phyloP scores from a whole-genome alignment of 164 flowering plant genomes.

The grape (Vitis vinifera) region ASM3070453v1 NC_081810.1:5958001-5958500 shows the following conservation, averaged over 20 bases:
- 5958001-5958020: constrained; percentile 1
- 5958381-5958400: constrained; percentile 25
- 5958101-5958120: neutral
- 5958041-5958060: constrained; percentile 7
- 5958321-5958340: neutral
- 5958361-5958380: constrained; percentile 10
- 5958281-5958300: constrained; percentile 1
- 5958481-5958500: constrained; percentile 37
- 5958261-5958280: neutral
- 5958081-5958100: constrained; percentile 8
- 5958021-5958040: constrained; percentile 1
- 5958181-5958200: constrained; percentile 6
- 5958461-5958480: constrained; percentile 8
- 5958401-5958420: constrained; percentile 27
- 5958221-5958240: constrained; percentile 5
- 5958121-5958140: constrained; percentile 3
- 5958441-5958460: constrained; percentile 14
- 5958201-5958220: constrained; percentile 4
- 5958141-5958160: neutral
- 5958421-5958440: constrained; percentile 23
- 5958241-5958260: constrained; percentile 6
- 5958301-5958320: constrained; percentile 5
- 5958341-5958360: constrained; percentile 8
- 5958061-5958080: neutral
- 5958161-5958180: neutral